These are phyloP conservation scores for Pleoardoris graminearum DNA, from an alignment of 2,329 filamentous ascomycete genomes.

Conservation along the genomic window DNA sequence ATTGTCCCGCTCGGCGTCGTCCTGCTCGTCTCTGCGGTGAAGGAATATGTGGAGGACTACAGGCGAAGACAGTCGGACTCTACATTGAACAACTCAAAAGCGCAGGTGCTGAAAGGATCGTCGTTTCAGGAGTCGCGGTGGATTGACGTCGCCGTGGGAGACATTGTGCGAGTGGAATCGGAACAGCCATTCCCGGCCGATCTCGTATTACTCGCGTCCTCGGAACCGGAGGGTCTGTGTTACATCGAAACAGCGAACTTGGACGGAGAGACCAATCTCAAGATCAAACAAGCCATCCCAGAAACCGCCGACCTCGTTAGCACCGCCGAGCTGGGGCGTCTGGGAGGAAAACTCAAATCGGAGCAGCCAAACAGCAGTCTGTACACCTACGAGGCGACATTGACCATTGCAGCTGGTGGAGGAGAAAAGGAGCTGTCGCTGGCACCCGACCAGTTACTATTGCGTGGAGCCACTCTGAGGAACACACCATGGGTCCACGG, in stretches of 20 bases:
- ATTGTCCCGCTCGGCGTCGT: conserved; percentile 93
- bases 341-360: conserved; percentile 85
- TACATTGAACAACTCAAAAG: conserved; percentile 83
- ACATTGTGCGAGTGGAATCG: conserved; percentile 89
- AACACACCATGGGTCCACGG: conserved; percentile 98
- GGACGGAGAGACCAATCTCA: conserved; percentile 96
- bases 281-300: conserved; percentile 96
- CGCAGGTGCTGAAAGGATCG: conserved; percentile 79
- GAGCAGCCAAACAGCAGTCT: conserved; percentile 98
- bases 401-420: conserved; percentile 87
- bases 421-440: conserved; percentile 91
- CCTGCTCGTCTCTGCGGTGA: conserved; percentile 89
- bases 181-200: conserved; percentile 96
- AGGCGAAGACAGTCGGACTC: conserved; percentile 85
- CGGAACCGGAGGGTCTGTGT: conserved; percentile 94
- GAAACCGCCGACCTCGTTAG: conserved; percentile 90
- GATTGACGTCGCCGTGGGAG: conserved; percentile 91
- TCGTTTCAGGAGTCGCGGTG: conserved; percentile 85
- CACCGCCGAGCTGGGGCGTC: conserved; percentile 78
- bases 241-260: conserved; percentile 99
- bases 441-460: conserved; percentile 87
- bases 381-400: conserved; percentile 95
- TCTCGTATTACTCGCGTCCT: conserved; percentile 87
- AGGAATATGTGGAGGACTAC: conserved; percentile 93
- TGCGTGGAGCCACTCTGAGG: conserved; percentile 88